phyloP scores from a whole-genome alignment of 768 basidiomycete species.

The Kwoniella europaea region DNA sequence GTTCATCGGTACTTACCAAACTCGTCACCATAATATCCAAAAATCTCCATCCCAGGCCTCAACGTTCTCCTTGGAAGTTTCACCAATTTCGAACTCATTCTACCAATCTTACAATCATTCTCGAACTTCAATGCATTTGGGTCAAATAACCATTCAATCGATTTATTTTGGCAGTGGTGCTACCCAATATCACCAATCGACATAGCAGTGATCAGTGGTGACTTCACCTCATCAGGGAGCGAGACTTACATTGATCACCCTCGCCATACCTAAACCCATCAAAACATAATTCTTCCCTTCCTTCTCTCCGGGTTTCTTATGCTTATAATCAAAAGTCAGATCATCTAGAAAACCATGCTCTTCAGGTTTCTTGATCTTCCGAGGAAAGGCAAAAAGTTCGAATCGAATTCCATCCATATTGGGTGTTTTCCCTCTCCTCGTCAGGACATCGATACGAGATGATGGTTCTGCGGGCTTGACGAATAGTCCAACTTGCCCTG shows the following conservation, averaged over 20 bases:
- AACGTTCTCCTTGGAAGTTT: neutral
- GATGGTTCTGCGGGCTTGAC: neutral
- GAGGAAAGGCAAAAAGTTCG: conserved; percentile 5
- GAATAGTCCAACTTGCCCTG: conserved; percentile 9
- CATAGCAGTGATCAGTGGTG: neutral
- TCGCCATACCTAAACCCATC: conserved; percentile 9
- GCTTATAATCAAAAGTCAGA: conserved; percentile 8
- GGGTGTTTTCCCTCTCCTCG: neutral
- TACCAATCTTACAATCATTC: neutral
- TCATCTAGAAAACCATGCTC: conserved; percentile 13
- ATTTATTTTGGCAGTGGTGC: conserved; percentile 1
- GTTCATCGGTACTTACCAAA: conserved; percentile 4
- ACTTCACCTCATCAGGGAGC: neutral
- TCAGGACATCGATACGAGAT: neutral
- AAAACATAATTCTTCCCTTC: conserved; percentile 6
- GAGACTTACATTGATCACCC: conserved; percentile 14
- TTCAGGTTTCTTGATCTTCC: neutral
- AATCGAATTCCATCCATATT: conserved; percentile 10
- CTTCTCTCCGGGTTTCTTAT: neutral
- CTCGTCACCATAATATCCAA: conserved; percentile 13
- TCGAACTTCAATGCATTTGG: conserved; percentile 10
- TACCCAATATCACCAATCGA: neutral
- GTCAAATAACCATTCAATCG: conserved; percentile 3
- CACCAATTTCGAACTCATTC: conserved; percentile 6
- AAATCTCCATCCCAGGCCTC: conserved; percentile 4